Evolutionary conservation across 1,139 yeast genomes (phyloP).

Genomic region (Saccharomycopsis hybrid): DNA sequence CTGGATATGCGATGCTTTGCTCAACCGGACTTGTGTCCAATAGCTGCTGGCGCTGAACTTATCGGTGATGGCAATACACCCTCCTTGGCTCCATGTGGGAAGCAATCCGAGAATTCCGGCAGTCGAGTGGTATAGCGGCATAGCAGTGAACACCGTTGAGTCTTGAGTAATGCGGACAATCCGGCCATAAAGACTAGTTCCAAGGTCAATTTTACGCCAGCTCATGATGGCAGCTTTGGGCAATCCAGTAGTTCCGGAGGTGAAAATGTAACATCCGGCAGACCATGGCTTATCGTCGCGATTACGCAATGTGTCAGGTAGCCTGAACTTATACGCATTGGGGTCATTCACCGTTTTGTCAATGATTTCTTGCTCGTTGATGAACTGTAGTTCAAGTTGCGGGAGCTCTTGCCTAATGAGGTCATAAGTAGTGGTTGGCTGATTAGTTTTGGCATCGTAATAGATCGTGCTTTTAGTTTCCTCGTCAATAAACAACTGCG

Average conservation of each 20-base stretch:
- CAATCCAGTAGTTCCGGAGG: constrained; percentile 93
- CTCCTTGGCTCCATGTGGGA: constrained; percentile 68
- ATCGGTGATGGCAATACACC: constrained; percentile 67
- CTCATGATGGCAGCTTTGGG: constrained; percentile 95
- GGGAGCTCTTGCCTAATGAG: constrained; percentile 35
- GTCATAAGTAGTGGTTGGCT: constrained; percentile 19
- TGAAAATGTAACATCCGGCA: constrained; percentile 71
- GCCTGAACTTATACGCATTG: constrained; percentile 46
- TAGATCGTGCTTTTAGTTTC: constrained; percentile 52
- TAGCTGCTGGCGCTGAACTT: constrained; percentile 80
- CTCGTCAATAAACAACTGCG: constrained; percentile 69
- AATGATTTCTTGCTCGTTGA: constrained; percentile 48
- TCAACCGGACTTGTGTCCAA: constrained; percentile 82
- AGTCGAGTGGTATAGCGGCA: constrained; percentile 95
- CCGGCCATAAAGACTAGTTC: constrained; percentile 62
- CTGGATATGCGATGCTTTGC: constrained; percentile 75
- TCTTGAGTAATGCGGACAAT: constrained; percentile 53
- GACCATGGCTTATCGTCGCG: constrained; percentile 50
- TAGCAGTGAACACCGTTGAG: constrained; percentile 74
- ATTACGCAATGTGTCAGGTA: constrained; percentile 50
- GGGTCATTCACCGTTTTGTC: constrained; percentile 37
- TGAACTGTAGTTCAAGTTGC: constrained; percentile 40
- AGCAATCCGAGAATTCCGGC: constrained; percentile 84
- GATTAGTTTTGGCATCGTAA: constrained; percentile 38
- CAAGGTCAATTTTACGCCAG: constrained; percentile 75